Base-by-base conservation (phyloP, 805 yeast genomes). In the Tetrapisispora taiwanensis region DNA sequence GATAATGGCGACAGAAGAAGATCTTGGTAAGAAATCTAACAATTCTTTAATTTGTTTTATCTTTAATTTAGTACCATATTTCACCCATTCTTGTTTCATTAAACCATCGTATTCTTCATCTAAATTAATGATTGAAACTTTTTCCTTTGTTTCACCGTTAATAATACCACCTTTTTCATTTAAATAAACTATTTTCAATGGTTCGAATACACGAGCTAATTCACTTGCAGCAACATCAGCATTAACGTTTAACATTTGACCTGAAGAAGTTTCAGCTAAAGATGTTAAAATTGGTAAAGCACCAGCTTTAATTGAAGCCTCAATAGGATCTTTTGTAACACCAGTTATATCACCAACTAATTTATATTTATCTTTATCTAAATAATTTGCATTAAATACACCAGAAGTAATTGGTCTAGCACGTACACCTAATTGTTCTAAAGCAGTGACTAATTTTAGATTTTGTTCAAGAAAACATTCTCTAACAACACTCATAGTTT, bases 181-280 rank as follows among this genome's bases (percentile, higher is more conserved):
- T 65, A 92, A 72, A 64, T 90, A 92, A 36, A 92, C 98, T 51
- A 92, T 90, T 68, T 92, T 92, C 59, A 92, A 77, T 7, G 99
- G 99, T 68, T 92, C 96, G 55, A 92, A 85, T 42, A 86, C 95
- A 60, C 97, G 77, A 20, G 98, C 97, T 52, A 92, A 74, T 67
- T 92, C 97, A 56, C 97, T 95, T 38, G 99, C 99, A 36, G 97
- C 98, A 42, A 92, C 96, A 62, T 92, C 99, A 7, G 99, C 99
- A 62, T 92, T 92, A 48, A 92, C 97, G 57, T 92, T 92, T 63
- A 92, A 74, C 64, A 92, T 84, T 71, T 92, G 99, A 30, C 99
- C 98, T 2, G 92, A 85, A 15, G 92, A 76, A 17, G 97, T 92
- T 68, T 92, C 99, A 8, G 98, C 98, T 55, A 92, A 69, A 1